Percentiles rank a stretch among this genome's conserved stretches.
Evolutionary conservation across 306 rosid species (phyloP).

Genomic region (Sicyos baderoa): DNA sequence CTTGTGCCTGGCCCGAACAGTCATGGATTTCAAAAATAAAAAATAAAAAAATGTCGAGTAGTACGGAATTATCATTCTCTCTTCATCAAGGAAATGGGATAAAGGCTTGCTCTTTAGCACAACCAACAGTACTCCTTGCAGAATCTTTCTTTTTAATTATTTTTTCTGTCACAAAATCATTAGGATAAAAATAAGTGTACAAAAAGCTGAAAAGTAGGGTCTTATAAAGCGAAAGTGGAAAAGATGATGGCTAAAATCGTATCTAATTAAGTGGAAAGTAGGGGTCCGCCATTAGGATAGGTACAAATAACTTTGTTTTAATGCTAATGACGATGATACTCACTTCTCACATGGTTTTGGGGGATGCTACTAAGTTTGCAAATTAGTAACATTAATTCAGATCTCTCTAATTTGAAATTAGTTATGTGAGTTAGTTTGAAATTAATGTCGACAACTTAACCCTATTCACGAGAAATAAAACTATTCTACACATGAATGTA

Average conservation of each 20-base stretch:
- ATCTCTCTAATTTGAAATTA: too few relatives aligned
- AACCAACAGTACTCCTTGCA: background rate
- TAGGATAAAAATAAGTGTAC: background rate
- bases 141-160: background rate
- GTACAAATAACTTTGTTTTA: background rate
- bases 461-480: too few relatives aligned
- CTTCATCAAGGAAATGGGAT: background rate
- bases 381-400: too few relatives aligned
- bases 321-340: background rate
- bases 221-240: constrained; percentile 25
- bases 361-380: background rate
- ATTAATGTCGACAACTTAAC: background rate
- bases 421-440: background rate
- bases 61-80: too few relatives aligned
- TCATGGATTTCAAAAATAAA: too few relatives aligned
- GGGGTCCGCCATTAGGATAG: constrained; percentile 24
- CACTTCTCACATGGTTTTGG: background rate
- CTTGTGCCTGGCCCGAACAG: too few relatives aligned
- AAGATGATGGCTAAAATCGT: constrained; percentile 28
- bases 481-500: too few relatives aligned
- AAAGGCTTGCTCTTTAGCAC: background rate
- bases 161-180: constrained; percentile 15
- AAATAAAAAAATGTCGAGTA: too few relatives aligned
- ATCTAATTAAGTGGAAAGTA: constrained; percentile 33
- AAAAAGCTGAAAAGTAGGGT: background rate